These are phyloP conservation scores for Pichia cabralensis DNA, from an alignment of 805 yeast species.

Conservation along the genomic window DNA sequence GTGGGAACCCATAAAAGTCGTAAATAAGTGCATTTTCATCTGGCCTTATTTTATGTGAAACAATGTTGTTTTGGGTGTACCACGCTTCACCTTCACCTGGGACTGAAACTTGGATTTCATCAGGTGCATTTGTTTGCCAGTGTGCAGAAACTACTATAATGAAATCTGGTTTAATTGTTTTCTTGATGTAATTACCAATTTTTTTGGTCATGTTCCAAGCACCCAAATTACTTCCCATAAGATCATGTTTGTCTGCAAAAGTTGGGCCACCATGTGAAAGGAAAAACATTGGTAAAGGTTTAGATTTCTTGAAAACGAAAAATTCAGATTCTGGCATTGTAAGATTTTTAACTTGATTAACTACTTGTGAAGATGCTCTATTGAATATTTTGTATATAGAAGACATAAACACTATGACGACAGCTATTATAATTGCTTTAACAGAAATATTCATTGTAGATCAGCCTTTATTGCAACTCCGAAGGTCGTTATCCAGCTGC, in stretches of 20 bases:
- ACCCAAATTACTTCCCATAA: slow-evolving; percentile 42
- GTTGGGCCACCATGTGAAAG: slow-evolving; percentile 83
- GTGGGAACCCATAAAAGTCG: slow-evolving; percentile 70
- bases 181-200: slow-evolving; percentile 43
- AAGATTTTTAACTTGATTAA: slow-evolving; percentile 7
- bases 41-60: slow-evolving; percentile 13
- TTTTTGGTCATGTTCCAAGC: slow-evolving; percentile 44
- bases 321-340: slow-evolving; percentile 12
- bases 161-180: slow-evolving; percentile 49
- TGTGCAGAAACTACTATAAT: slow-evolving; percentile 66
- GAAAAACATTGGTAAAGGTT: slow-evolving; percentile 47
- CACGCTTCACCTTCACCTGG: slow-evolving; percentile 24
- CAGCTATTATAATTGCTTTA: slow-evolving; percentile 3
- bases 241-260: slow-evolving; percentile 48
- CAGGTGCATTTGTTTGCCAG: slow-evolving; percentile 46
- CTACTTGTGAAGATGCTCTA: slow-evolving; percentile 1
- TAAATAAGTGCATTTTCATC: slow-evolving; percentile 51
- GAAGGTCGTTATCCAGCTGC: too few species aligned
- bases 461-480: too few species aligned
- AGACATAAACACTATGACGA: slow-evolving; percentile 12
- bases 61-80: slow-evolving; percentile 11
- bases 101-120: slow-evolving; percentile 39
- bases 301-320: slow-evolving; percentile 13
- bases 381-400: slow-evolving; percentile 8
- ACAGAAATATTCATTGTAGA: slow-evolving; percentile 7